Percentiles rank a stretch among this genome's conserved stretches.
phyloP scores from a whole-genome alignment of 305 asterid species.

The Fraxinus albicans region DNA sequence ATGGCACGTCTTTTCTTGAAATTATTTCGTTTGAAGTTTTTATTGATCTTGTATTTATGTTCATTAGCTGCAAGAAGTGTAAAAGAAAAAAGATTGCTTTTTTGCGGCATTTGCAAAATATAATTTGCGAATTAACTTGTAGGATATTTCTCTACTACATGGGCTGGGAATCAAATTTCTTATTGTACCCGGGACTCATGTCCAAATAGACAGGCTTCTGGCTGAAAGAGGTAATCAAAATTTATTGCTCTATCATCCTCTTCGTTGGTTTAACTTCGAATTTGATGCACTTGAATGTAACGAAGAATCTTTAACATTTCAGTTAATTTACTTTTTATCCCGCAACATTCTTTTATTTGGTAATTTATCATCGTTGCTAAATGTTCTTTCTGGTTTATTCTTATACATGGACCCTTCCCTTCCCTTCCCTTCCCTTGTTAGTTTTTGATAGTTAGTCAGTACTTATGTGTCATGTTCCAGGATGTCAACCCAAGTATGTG shows the following conservation, averaged over 20 bases:
- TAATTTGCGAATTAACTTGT: slow-evolving; percentile 16
- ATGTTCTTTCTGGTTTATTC: neutral
- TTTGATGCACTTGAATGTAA: neutral
- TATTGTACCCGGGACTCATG: slow-evolving; percentile 94
- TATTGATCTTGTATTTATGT: neutral
- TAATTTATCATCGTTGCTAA: neutral
- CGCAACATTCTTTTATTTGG: neutral
- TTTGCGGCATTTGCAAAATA: neutral
- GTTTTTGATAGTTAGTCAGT: neutral
- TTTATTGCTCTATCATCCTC: neutral
- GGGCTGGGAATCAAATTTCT: slow-evolving; percentile 94
- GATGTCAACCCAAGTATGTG: slow-evolving; percentile 72
- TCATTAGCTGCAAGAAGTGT: slow-evolving; percentile 12
- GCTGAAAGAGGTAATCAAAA: slow-evolving; percentile 59
- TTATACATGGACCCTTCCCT: neutral
- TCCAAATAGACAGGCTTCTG: slow-evolving; percentile 79
- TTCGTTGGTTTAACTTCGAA: neutral
- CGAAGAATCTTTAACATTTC: neutral
- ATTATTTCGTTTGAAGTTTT: neutral
- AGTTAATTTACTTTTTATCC: slow-evolving; percentile 3
- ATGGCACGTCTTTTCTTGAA: slow-evolving; percentile 54
- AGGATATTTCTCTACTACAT: slow-evolving; percentile 96
- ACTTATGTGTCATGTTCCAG: slow-evolving; percentile 41
- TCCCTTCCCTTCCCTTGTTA: neutral
- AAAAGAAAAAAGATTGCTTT: neutral